phyloP scores from a whole-genome alignment of 176 grass and related monocot species.

The Zoysia pacifica region DNA sequence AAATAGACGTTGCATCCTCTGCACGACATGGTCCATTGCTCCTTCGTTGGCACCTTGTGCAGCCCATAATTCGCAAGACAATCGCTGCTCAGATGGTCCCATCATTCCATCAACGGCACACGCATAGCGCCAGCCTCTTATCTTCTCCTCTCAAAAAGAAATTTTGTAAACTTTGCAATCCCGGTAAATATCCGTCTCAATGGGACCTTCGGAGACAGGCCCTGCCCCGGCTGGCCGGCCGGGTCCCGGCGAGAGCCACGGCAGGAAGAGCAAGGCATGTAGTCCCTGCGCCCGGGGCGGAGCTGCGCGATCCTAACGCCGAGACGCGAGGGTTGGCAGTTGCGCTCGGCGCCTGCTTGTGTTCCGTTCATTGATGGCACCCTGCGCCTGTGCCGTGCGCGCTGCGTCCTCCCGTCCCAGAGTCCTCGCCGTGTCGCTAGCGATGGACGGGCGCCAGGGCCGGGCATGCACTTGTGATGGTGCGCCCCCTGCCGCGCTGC shows the following conservation, averaged over 20 bases:
- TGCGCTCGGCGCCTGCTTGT: conserved; percentile 4
- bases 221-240: background rate
- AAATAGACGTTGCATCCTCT: conserved; percentile 21
- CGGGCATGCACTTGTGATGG: conserved; percentile 18
- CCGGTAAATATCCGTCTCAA: background rate
- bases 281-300: background rate
- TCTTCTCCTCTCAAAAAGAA: background rate
- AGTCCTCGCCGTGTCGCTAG: conserved; percentile 22
- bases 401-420: background rate
- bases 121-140: background rate
- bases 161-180: background rate
- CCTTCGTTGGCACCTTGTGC: background rate
- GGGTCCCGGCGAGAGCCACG: background rate
- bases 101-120: background rate
- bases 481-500: conserved; percentile 12
- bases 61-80: conserved; percentile 11
- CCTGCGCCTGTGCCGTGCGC: background rate
- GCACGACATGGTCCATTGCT: background rate
- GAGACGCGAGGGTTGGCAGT: background rate
- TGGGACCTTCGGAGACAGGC: background rate
- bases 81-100: background rate
- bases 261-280: too few species aligned
- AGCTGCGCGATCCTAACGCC: background rate
- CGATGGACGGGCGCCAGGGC: conserved; percentile 15
- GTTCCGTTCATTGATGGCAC: conserved; percentile 11